These are phyloP conservation scores for Pharnaceum exiguum DNA, from an alignment of 148 eudicot species.

Conservation along the genomic window DNA sequence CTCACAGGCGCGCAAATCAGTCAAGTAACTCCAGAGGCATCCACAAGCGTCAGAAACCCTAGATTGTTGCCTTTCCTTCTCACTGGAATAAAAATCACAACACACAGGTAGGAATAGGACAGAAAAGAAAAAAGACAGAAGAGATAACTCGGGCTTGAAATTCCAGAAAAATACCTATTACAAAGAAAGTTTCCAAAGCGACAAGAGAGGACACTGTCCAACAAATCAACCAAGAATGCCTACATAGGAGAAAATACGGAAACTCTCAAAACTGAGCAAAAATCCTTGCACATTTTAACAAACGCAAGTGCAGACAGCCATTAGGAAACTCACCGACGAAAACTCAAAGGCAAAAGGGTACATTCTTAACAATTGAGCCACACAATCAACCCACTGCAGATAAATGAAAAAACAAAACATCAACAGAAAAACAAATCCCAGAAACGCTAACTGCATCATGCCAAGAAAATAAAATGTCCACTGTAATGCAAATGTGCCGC, in stretches of 20 bases:
- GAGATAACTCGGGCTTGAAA: neutral
- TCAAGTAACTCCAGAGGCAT: constrained; percentile 82
- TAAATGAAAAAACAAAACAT: constrained; percentile 8
- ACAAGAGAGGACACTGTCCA: constrained; percentile 83
- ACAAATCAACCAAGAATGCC: constrained; percentile 83
- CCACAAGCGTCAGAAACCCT: constrained; percentile 69
- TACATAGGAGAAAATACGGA: constrained; percentile 16
- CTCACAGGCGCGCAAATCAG: constrained; percentile 60
- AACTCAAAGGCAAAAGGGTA: constrained; percentile 95
- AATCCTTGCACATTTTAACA: neutral
- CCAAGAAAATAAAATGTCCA: neutral
- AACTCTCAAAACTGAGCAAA: neutral
- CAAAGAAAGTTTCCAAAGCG: constrained; percentile 97
- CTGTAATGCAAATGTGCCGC: no score
- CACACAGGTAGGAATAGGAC: neutral
- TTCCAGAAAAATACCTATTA: constrained; percentile 57
- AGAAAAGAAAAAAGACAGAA: neutral
- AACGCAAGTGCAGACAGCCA: neutral
- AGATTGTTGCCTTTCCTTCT: constrained; percentile 79
- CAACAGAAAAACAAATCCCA: neutral
- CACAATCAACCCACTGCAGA: constrained; percentile 96
- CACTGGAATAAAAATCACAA: constrained; percentile 35
- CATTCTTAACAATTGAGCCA: constrained; percentile 87
- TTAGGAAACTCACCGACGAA: constrained; percentile 60
- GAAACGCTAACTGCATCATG: neutral